Conservation (phyloP, 345 rosid genomes). For the Brassica incana region DNA sequence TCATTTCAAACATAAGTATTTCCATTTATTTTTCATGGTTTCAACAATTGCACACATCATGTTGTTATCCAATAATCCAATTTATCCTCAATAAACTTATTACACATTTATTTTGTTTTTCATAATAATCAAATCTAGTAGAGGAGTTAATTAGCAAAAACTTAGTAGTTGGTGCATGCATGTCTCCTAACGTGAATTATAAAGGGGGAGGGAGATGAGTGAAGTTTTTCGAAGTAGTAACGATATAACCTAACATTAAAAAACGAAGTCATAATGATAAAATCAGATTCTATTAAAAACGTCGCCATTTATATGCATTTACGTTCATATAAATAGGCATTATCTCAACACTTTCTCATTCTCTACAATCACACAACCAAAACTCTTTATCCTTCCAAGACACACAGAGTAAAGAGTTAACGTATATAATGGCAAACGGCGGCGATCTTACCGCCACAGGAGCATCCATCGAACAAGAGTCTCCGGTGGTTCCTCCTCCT, state of each 20-base stretch:
- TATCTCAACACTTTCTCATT: background rate
- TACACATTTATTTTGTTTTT: too few relatives aligned
- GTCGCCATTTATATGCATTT: background rate
- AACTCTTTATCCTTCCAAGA: too few relatives aligned
- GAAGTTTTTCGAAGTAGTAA: too few relatives aligned
- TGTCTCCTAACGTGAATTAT: background rate
- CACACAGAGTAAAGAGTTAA: background rate
- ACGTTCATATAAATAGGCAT: constrained; percentile 3
- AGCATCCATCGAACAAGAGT: background rate
- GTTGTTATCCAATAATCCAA: too few relatives aligned
- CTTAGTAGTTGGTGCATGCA: background rate
- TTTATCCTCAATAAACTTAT: too few relatives aligned
- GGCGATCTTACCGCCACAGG: background rate
- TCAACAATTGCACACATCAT: too few relatives aligned
- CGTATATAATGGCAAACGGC: background rate
- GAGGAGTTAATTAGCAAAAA: too few relatives aligned
- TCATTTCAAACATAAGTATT: background rate
- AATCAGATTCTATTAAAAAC: background rate
- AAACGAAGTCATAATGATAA: background rate
- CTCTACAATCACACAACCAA: constrained; percentile 2
- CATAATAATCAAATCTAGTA: too few relatives aligned
- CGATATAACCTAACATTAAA: too few relatives aligned
- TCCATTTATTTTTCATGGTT: background rate
- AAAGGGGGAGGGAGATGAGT: too few relatives aligned
- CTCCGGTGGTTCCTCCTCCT: background rate